These are phyloP conservation scores for Sanguinoderma infundibulare DNA, from an alignment of 1,284 basidiomycete species.

Conservation along the genomic window DNA sequence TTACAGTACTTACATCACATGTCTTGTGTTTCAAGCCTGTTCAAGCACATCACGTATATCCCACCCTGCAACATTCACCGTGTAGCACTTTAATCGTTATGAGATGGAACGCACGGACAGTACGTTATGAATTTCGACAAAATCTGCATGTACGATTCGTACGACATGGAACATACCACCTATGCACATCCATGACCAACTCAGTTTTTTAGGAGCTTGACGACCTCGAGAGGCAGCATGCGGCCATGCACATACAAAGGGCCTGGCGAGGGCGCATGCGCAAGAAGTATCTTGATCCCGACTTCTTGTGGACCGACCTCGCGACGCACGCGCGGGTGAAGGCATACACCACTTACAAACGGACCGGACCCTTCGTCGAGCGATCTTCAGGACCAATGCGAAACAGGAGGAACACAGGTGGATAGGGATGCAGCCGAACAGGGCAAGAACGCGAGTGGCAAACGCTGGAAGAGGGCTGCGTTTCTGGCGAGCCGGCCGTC, in stretches of 20 bases:
- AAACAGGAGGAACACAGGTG: slow-evolving; percentile 33
- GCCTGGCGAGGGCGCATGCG: slow-evolving; percentile 35
- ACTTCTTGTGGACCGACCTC: slow-evolving; percentile 51
- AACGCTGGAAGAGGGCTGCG: slow-evolving; percentile 52
- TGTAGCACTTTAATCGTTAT: slow-evolving; percentile 32
- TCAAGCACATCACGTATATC: slow-evolving; percentile 28
- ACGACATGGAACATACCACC: slow-evolving; percentile 1
- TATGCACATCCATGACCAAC: not conserved
- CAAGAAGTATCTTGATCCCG: slow-evolving; percentile 37
- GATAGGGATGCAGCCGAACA: slow-evolving; percentile 44
- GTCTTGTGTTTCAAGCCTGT: slow-evolving; percentile 15
- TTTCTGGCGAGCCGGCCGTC: slow-evolving; percentile 46
- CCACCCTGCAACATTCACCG: slow-evolving; percentile 23
- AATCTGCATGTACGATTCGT: slow-evolving; percentile 6
- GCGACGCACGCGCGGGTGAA: slow-evolving; percentile 43
- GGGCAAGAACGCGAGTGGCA: slow-evolving; percentile 46
- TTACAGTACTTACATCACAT: slow-evolving; percentile 22
- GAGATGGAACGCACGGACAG: slow-evolving; percentile 26
- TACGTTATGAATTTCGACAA: slow-evolving; percentile 7
- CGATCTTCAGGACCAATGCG: not conserved
- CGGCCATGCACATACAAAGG: slow-evolving; percentile 36
- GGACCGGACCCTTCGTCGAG: no score
- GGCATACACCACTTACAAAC: slow-evolving; percentile 33
- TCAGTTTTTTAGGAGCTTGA: not conserved
- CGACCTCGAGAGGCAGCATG: slow-evolving; percentile 21